These are phyloP conservation scores for Botrytis elliptica DNA, from an alignment of 2,329 filamentous ascomycete genomes.

Conservation along the genomic window DNA sequence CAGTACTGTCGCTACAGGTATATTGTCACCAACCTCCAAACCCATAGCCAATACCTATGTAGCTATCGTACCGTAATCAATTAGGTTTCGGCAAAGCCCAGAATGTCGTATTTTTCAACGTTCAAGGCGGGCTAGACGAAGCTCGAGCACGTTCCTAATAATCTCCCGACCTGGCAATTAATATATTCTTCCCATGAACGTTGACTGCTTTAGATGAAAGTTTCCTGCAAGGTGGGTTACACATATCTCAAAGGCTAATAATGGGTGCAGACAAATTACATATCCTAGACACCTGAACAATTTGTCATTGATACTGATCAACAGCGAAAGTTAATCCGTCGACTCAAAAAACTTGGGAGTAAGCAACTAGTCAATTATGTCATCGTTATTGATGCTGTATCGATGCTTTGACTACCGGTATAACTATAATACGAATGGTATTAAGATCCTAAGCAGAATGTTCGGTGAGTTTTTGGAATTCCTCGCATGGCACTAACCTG, in stretches of 20 bases:
- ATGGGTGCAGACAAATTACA: neutral
- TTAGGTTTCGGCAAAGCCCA: constrained; percentile 3
- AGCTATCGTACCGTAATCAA: neutral
- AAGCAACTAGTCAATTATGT: neutral
- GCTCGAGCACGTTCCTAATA: constrained; percentile 17
- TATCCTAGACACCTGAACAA: neutral
- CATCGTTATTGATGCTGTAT: neutral
- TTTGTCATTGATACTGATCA: neutral
- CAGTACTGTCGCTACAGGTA: neutral
- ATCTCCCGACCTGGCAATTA: constrained; percentile 13
- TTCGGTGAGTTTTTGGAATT: neutral
- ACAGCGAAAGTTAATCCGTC: neutral
- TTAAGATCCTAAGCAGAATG: neutral
- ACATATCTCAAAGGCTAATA: neutral
- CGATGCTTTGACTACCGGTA: neutral
- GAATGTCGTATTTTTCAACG: constrained; percentile 11
- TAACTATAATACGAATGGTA: neutral
- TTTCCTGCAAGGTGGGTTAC: neutral
- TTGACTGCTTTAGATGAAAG: neutral
- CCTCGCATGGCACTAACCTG: neutral
- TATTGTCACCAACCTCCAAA: neutral
- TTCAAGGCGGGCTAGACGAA: constrained; percentile 22
- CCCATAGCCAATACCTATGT: neutral
- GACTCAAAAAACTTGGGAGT: neutral
- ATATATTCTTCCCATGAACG: constrained; percentile 17